Evolutionary conservation across 2,329 filamentous ascomycete species (phyloP), one percentile per base, ranked within the genome.

Genomic region (Fusarium sp.): DNA sequence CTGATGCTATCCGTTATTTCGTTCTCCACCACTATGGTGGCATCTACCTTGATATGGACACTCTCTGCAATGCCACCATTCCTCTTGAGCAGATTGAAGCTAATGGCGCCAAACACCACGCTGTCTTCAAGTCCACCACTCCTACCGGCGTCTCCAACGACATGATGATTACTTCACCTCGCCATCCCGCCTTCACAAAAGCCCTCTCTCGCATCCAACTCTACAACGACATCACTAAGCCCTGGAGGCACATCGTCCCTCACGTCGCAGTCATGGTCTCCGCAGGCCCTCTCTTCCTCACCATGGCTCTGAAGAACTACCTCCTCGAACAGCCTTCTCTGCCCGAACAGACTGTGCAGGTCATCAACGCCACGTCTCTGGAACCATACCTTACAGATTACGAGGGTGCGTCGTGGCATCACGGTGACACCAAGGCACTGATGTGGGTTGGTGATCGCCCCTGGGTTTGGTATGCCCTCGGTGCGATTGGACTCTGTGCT

Each of bases 61-160:
- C 76, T 2, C 49, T 71, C 20, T 78, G 76, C 66, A 75, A 74
- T 65, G 57, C 72, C 41, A 72, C 69, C 4, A 65, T 78, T 12
- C 76, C 76, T 4, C 50, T 77, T 8, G 46, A 72, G 33, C 67
- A 73, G n/a, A 62, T 78, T 49, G 76, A 77, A 20, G 40, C 67
- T 34, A 73, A 66, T 51, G 63, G 55, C 18, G 54, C 33, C 9
- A 44, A 33, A 5, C 71, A 77, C 62, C 64, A 69, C 38, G 74
- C 76, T 49, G 61, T 78, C 37, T 78, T 77, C 71, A 75, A 77
- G 45, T 77, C 76, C 68, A 94, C 92, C 0, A 81, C 86, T 4
- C 92, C 92, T 3, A 94, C 92, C 2, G 92, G 92, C 66, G 92
- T 94, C 71, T 92, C 89, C 70, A 94, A 94, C 81, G 92, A 94